Conservation (phyloP, 2,329 filamentous ascomycete genomes). For the Nigrograna mackinnonii region DNA sequence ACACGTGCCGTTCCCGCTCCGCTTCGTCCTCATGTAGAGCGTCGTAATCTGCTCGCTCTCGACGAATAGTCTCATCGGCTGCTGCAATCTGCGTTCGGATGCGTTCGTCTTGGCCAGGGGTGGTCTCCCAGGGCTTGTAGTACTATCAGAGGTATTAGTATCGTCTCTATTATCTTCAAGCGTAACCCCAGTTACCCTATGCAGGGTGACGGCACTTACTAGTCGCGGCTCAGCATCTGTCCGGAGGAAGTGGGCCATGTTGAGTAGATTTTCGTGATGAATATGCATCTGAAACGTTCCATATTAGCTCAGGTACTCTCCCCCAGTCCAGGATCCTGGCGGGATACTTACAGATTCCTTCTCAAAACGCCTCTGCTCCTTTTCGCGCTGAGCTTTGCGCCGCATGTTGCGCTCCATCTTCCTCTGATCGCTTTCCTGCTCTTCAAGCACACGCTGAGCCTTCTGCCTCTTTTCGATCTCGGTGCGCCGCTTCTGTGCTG, state of each 20-base stretch:
- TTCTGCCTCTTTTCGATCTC: slow-evolving; percentile 85
- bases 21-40: slow-evolving; percentile 36
- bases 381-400: slow-evolving; percentile 62
- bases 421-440: slow-evolving; percentile 69
- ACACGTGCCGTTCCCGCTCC: slow-evolving; percentile 19
- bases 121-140: slow-evolving; percentile 82
- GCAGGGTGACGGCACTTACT: slow-evolving; percentile 57
- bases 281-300: slow-evolving; percentile 82
- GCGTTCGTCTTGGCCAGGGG: slow-evolving; percentile 66
- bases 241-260: slow-evolving; percentile 71
- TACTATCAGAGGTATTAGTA: slow-evolving; percentile 59
- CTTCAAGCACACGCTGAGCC: slow-evolving; percentile 74
- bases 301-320: slow-evolving; percentile 15
- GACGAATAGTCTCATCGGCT: slow-evolving; percentile 64
- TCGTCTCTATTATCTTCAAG: slow-evolving; percentile 9
- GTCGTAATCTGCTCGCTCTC: slow-evolving; percentile 68
- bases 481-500: slow-evolving; percentile 68
- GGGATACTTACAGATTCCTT: slow-evolving; percentile 67
- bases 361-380: slow-evolving; percentile 76
- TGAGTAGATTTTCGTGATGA: slow-evolving; percentile 72
- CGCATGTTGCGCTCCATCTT: slow-evolving; percentile 68
- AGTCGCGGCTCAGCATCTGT: slow-evolving; percentile 74
- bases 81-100: slow-evolving; percentile 73
- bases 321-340: slow-evolving; percentile 5
- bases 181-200: slow-evolving; percentile 1